Percentiles rank a stretch among this genome's conserved stretches.
Conservation (phyloP, 2,329 filamentous ascomycete genomes). For the Talaromyces sp. region DNA sequence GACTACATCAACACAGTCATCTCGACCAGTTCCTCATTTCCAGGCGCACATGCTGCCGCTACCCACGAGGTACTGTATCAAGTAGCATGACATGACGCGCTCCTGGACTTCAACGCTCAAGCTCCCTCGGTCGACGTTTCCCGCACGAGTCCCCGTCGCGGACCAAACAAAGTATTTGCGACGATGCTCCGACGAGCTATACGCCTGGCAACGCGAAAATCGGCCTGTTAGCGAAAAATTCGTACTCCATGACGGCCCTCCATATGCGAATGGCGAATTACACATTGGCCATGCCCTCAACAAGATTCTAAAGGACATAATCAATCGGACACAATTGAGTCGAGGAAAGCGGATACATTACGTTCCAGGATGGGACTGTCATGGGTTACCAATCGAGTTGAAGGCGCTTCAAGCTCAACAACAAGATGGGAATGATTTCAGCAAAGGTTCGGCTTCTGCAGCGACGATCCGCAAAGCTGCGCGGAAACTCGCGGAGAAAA, state of each 20-base stretch:
- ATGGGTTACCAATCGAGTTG: conserved; percentile 93
- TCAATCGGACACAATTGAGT: conserved; percentile 74
- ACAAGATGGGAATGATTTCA: conserved; percentile 28
- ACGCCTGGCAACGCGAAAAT: conserved; percentile 71
- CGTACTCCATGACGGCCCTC: conserved; percentile 88
- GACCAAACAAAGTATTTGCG: conserved; percentile 60
- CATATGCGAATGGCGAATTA: conserved; percentile 88
- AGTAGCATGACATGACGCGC: conserved; percentile 25
- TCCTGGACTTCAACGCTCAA: conserved; percentile 71
- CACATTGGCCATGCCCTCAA: conserved; percentile 95
- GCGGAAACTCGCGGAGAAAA: conserved; percentile 52
- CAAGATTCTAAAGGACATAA: conserved; percentile 94
- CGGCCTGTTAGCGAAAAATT: conserved; percentile 58
- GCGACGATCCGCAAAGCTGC: conserved; percentile 54
- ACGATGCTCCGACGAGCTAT: conserved; percentile 80
- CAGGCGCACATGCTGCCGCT: conserved; percentile 5
- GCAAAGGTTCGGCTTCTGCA: conserved; percentile 32
- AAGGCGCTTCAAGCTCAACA: conserved; percentile 72
- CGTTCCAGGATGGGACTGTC: conserved; percentile 94
- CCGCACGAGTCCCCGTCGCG: conserved; percentile 45
- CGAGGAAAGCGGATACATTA: conserved; percentile 74
- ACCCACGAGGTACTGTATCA: conserved; percentile 1
- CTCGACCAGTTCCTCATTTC: background rate
- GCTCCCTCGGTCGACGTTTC: conserved; percentile 71
- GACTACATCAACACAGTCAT: background rate